These are phyloP conservation scores for Blastobotrys attinorum DNA, from an alignment of 805 yeast species.

Conservation along the genomic window DNA sequence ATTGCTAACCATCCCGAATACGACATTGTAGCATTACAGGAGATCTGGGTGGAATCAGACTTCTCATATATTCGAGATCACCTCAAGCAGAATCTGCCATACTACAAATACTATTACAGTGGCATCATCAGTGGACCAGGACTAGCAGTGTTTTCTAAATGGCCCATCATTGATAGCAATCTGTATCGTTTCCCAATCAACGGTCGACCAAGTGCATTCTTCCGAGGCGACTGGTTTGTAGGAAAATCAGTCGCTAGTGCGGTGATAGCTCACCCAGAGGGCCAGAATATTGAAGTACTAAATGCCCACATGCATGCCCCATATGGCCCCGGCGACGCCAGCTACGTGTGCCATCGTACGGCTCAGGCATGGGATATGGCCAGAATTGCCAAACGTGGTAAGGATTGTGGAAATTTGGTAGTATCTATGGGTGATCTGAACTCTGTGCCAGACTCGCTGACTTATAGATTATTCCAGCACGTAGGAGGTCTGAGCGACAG, in stretches of 20 bases:
- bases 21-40: constrained; percentile 91
- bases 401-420: constrained; percentile 72
- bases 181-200: constrained; percentile 82
- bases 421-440: constrained; percentile 91
- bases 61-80: constrained; percentile 54
- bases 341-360: constrained; percentile 82
- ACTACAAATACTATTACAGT: constrained; percentile 60
- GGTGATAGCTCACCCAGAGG: constrained; percentile 43
- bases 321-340: constrained; percentile 81
- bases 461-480: constrained; percentile 61
- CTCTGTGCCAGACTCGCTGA: constrained; percentile 79
- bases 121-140: constrained; percentile 95
- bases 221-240: constrained; percentile 95
- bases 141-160: constrained; percentile 69
- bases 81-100: constrained; percentile 47
- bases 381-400: constrained; percentile 50
- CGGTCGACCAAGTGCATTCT: constrained; percentile 90
- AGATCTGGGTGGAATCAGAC: constrained; percentile 83
- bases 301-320: constrained; percentile 99
- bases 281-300: constrained; percentile 57
- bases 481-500: constrained; percentile 70
- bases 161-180: constrained; percentile 75
- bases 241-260: constrained; percentile 86
- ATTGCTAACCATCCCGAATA: constrained; percentile 45
- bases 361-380: constrained; percentile 97